Percentiles rank a stretch among this genome's conserved stretches.
phyloP scores from a whole-genome alignment of 2,329 filamentous ascomycete species.

The Coniella lustricola region DNA sequence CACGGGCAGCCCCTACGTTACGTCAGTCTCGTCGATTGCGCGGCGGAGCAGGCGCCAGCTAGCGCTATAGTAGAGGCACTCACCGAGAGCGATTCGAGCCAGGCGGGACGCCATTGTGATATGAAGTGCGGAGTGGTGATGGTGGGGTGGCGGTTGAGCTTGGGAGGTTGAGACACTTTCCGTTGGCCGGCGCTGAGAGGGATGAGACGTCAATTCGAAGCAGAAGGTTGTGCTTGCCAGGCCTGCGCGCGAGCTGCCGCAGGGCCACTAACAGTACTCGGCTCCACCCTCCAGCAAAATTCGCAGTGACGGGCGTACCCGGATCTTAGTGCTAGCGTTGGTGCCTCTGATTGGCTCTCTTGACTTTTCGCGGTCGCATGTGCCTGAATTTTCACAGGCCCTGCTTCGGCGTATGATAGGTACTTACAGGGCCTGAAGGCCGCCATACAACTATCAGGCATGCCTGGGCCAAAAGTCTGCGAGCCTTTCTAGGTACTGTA shows the following conservation, averaged over 20 bases:
- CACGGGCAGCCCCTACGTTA: slow-evolving; percentile 72
- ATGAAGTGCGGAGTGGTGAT: slow-evolving; percentile 45
- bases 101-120: slow-evolving; percentile 95
- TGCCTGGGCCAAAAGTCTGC: too few species aligned
- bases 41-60: slow-evolving; percentile 26
- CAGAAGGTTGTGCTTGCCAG: slow-evolving; percentile 11
- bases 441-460: too few species aligned
- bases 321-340: neutral
- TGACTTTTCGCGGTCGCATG: neutral
- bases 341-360: slow-evolving; percentile 3
- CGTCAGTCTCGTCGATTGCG: slow-evolving; percentile 19
- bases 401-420: neutral
- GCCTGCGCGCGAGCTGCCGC: neutral
- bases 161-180: slow-evolving; percentile 16
- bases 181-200: slow-evolving; percentile 8
- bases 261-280: neutral
- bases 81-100: slow-evolving; percentile 92
- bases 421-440: too few species aligned
- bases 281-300: neutral
- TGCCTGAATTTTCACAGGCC: neutral
- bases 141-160: slow-evolving; percentile 9
- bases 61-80: slow-evolving; percentile 34
- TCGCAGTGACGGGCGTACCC: neutral
- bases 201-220: neutral
- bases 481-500: too few species aligned